A percentile compares a stretch with the other conserved stretches of the same genome.
Evolutionary conservation across 2,329 filamentous ascomycete species (phyloP).

Genomic region (Aspergillus unguis): DNA sequence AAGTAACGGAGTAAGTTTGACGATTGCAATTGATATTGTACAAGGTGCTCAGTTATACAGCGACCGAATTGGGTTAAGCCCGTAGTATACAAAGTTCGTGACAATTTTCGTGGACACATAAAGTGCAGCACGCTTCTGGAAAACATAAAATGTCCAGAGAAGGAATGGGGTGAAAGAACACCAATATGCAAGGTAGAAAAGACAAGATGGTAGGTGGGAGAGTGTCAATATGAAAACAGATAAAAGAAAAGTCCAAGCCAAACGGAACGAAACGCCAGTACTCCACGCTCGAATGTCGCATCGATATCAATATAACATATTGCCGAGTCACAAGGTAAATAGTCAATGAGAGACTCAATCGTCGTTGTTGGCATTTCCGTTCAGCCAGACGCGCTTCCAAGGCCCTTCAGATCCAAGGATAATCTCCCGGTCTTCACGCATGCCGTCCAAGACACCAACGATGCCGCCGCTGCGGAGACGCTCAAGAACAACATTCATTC

Average conservation of each 20-base stretch:
- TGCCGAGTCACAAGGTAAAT: not conserved
- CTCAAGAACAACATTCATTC: constrained; percentile 65
- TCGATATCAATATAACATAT: constrained; percentile 12
- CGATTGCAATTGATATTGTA: constrained; percentile 15
- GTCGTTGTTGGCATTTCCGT: constrained; percentile 33
- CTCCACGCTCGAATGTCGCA: constrained; percentile 26
- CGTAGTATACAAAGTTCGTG: constrained; percentile 22
- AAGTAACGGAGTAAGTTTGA: not conserved
- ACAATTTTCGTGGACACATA: constrained; percentile 15
- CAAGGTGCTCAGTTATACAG: constrained; percentile 10
- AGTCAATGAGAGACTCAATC: constrained; percentile 16
- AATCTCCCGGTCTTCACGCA: constrained; percentile 58
- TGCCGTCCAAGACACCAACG: constrained; percentile 67
- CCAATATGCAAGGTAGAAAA: constrained; percentile 6
- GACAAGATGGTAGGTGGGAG: constrained; percentile 18
- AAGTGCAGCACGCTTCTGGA: constrained; percentile 15
- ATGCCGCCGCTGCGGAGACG: constrained; percentile 63
- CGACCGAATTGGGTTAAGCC: constrained; percentile 1
- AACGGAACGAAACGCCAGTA: constrained; percentile 20
- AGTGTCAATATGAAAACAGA: constrained; percentile 19
- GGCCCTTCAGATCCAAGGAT: constrained; percentile 37
- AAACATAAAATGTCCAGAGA: constrained; percentile 5
- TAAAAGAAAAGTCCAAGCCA: not conserved
- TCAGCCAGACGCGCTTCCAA: constrained; percentile 43
- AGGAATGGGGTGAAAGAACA: not conserved